Evolutionary conservation across 345 rosid species (phyloP).

Genomic region (Rhizophora mangle): DNA sequence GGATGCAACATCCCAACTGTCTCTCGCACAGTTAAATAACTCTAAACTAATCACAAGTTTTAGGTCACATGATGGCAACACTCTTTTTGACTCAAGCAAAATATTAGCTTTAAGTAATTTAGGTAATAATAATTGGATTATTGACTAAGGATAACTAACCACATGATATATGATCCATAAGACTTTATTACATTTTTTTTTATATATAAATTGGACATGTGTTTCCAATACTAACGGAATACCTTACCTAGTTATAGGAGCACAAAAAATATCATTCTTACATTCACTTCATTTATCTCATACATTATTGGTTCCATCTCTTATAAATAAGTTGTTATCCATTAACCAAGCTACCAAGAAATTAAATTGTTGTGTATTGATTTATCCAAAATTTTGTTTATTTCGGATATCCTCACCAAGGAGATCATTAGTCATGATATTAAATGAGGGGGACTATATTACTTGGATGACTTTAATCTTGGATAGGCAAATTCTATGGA

Average conservation of each 20-base stretch:
- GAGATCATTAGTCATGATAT: too few species aligned
- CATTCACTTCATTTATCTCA: neutral
- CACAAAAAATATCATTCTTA: neutral
- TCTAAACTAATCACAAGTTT: neutral
- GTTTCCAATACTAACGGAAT: neutral
- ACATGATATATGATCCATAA: neutral
- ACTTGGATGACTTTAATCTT: too few species aligned
- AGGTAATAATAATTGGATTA: neutral
- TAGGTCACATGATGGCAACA: neutral
- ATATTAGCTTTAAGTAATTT: too few species aligned
- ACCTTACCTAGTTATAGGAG: neutral
- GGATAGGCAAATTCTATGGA: too few species aligned
- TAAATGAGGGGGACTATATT: too few species aligned
- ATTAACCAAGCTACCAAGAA: neutral
- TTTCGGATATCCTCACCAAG: neutral
- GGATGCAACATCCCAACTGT: neutral
- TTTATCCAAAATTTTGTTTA: neutral
- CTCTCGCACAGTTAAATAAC: neutral
- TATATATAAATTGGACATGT: neutral
- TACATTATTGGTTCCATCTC: neutral
- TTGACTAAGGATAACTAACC: neutral
- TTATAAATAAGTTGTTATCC: neutral
- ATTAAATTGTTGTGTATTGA: neutral
- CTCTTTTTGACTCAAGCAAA: too few species aligned
- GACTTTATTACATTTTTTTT: neutral